phyloP scores from a whole-genome alignment of 129 eudicot species.

The Pulicaria dysenterica region DNA sequence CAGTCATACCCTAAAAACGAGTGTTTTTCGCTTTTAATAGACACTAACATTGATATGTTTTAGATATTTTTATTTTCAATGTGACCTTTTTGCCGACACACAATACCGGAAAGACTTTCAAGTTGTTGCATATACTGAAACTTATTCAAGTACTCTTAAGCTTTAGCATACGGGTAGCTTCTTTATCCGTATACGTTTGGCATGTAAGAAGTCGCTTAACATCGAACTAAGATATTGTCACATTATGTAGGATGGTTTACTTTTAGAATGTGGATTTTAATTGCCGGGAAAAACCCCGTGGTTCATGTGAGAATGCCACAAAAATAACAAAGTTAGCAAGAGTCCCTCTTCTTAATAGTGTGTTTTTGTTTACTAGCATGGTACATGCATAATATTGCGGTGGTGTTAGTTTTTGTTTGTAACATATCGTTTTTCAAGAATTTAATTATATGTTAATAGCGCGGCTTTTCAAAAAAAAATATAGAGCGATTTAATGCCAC shows the following conservation, averaged over 20 bases:
- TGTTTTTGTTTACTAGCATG: no score
- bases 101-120: constrained; percentile 3
- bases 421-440: no score
- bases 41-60: no score
- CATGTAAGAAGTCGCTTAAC: constrained; percentile 86
- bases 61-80: no score
- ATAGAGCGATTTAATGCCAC: no score
- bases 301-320: constrained; percentile 5
- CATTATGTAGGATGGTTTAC: constrained; percentile 10
- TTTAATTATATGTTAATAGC: no score
- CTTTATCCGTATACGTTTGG: constrained; percentile 86
- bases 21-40: no score
- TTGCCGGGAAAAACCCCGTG: not conserved
- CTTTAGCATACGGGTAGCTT: constrained; percentile 95
- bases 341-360: no score
- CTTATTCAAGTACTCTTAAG: constrained; percentile 36
- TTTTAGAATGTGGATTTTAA: constrained; percentile 4
- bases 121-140: constrained; percentile 1
- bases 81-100: constrained; percentile 76
- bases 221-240: constrained; percentile 26
- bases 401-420: no score
- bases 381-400: no score
- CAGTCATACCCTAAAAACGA: no score
- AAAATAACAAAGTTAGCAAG: not conserved
- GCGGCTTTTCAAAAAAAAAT: no score